Evolutionary conservation across 1,284 basidiomycete species (phyloP).

Genomic region (Cutaneotrichosporon sp.): DNA sequence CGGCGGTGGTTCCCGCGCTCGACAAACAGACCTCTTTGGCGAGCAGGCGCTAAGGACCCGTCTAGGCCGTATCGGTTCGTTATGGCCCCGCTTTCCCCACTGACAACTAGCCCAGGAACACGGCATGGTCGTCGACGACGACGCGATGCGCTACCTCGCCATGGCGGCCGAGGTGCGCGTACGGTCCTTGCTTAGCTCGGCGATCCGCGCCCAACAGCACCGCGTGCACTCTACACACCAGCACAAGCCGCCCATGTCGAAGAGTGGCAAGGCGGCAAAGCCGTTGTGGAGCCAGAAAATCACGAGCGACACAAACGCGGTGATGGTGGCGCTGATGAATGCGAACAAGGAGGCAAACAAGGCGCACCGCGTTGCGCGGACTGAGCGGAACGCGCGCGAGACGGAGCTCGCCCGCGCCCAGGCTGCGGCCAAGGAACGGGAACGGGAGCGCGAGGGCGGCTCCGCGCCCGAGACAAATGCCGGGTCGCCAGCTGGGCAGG

Average conservation of each 20-base stretch:
- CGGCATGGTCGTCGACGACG: constrained; percentile 34
- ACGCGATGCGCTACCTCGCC: constrained; percentile 37
- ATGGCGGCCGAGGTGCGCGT: constrained; percentile 40
- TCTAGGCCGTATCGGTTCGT: constrained; percentile 27
- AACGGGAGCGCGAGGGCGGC: constrained; percentile 7
- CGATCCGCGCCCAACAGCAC: constrained; percentile 39
- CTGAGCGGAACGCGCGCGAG: constrained; percentile 40
- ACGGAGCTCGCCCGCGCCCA: constrained; percentile 31
- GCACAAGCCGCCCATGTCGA: constrained; percentile 25
- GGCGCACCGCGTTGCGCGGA: constrained; percentile 33
- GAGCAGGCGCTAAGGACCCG: constrained; percentile 23
- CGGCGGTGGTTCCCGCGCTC: constrained; percentile 23
- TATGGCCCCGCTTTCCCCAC: not conserved
- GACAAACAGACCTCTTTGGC: constrained; percentile 36
- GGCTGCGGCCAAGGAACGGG: constrained; percentile 13
- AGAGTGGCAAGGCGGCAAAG: not conserved
- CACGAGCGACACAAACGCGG: constrained; percentile 29
- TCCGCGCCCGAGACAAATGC: not conserved
- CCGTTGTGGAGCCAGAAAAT: constrained; percentile 38
- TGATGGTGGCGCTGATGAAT: constrained; percentile 29
- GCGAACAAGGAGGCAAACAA: constrained; percentile 39
- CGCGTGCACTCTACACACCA: constrained; percentile 39
- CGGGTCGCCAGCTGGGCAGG: constrained; percentile 2
- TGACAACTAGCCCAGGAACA: constrained; percentile 27
- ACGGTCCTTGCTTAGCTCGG: constrained; percentile 27